Evolutionary conservation across 2,329 filamentous ascomycete species (phyloP).

Genomic region (Trichoderma atroviride): DNA sequence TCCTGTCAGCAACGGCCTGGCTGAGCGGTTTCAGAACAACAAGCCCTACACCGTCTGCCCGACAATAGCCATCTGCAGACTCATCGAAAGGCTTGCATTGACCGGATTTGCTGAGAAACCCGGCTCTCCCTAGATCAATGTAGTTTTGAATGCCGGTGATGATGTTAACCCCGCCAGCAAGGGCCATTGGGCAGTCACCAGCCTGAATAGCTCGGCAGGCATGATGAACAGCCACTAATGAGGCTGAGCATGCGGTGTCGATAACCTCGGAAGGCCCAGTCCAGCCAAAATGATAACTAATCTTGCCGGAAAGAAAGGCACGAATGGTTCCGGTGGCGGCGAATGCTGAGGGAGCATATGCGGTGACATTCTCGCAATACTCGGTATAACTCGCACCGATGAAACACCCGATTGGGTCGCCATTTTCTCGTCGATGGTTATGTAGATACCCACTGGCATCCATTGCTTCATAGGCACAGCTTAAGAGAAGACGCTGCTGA

Average conservation of each 20-base stretch:
- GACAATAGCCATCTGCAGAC: conserved; percentile 51
- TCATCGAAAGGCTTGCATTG: conserved; percentile 36
- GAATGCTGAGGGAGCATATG: conserved; percentile 38
- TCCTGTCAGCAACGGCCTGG: conserved; percentile 54
- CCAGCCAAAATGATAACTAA: conserved; percentile 43
- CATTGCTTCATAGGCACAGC: conserved; percentile 41
- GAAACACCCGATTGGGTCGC: conserved; percentile 34
- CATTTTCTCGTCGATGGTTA: conserved; percentile 1
- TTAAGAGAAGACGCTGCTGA: conserved; percentile 39
- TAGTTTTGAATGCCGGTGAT: conserved; percentile 36
- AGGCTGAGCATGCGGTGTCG: conserved; percentile 45
- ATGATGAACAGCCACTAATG: conserved; percentile 40
- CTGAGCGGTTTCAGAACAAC: conserved; percentile 52
- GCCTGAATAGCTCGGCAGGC: conserved; percentile 36
- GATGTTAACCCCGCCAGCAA: conserved; percentile 46
- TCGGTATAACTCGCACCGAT: conserved; percentile 33
- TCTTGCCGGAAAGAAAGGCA: conserved; percentile 38
- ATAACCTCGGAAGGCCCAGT: conserved; percentile 39
- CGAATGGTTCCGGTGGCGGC: conserved; percentile 38
- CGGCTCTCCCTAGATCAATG: conserved; percentile 30
- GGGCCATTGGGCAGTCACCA: conserved; percentile 39
- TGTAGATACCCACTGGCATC: conserved; percentile 30
- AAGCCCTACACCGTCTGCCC: conserved; percentile 51
- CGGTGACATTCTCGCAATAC: conserved; percentile 33
- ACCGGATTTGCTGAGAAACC: conserved; percentile 36